phyloP scores from a whole-genome alignment of 352 stramenopile species.

The Globisporangium barbulae region DNA sequence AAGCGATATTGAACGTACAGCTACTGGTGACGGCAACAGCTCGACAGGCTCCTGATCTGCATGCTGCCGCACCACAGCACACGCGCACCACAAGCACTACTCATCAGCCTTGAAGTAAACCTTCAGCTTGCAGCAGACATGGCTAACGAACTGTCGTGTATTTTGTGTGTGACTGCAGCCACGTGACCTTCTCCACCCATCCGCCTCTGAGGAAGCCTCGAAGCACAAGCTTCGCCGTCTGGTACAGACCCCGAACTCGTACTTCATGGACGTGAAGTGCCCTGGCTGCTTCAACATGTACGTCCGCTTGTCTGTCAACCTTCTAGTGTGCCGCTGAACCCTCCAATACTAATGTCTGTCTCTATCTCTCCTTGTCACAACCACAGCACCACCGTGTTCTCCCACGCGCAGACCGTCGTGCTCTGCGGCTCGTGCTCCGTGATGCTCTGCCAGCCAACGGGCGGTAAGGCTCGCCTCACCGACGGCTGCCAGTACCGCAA shows the following conservation, averaged over 20 bases:
- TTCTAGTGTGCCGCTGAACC: neutral
- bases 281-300: conserved; percentile 99
- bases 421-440: conserved; percentile 96
- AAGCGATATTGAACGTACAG: neutral
- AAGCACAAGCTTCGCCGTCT: conserved; percentile 99
- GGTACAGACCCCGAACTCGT: conserved; percentile 99
- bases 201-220: conserved; percentile 91
- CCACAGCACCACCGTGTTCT: conserved; percentile 97
- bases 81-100: neutral
- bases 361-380: neutral
- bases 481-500: conserved; percentile 99
- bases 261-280: conserved; percentile 99
- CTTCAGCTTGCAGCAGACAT: neutral
- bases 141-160: conserved; percentile 16
- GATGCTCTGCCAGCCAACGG: conserved; percentile 98
- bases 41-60: neutral
- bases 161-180: conserved; percentile 28
- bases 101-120: neutral
- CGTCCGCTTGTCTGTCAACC: conserved; percentile 8
- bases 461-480: conserved; percentile 96
- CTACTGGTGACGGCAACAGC: neutral
- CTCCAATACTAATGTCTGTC: neutral
- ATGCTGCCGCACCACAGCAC: neutral
- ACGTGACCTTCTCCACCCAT: conserved; percentile 97
- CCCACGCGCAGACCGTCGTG: conserved; percentile 98